Evolutionary conservation across 768 basidiomycete genomes (phyloP), one percentile per base, ranked within the genome.

Genomic region (Bullera alba): DNA sequence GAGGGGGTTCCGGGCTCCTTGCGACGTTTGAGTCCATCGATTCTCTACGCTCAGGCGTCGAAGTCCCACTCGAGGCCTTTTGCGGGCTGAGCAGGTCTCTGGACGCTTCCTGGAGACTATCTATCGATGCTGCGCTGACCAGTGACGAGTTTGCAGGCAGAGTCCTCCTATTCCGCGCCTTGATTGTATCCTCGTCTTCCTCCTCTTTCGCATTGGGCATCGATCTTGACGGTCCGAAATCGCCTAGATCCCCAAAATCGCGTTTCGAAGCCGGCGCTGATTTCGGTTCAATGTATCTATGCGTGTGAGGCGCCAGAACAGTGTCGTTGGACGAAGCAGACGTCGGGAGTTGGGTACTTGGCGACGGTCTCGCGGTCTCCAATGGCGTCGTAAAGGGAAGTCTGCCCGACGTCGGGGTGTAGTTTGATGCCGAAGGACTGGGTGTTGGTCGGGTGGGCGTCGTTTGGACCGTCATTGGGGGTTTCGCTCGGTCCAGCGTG

Each of bases 1-100:
- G 58, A 35, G 62, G 62, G 21, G 59, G 58, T 47, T 64, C 58
- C 5, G 62, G 62, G 54, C 62, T 64, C 42, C 47, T 46, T 15
- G 35, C 41, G 41, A 53, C 3, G 35, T 53, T 16, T 42, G 35
- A 23, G 38, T 25, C 55, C 15, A 28, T n/a, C n/a, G 44, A 26
- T 5, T 47, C 35, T 14, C 35, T 22, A 10, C 35, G 15, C 17
- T 30, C 43, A 7, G 54, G 55, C 27, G 48, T 51, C 12, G 7
- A 14, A 17, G 36, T 17, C 10, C 27, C 37, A 26, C 48, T 32
- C 4, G 32, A 28, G 32, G 50, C 48, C 22, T 46, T 50, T 17
- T 53, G 50, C 6, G 54, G 57, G 4, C 56, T 50, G 0, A 51
- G 27, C 37, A 53, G 16, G 15, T 47, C 41, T 4, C 50, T 46